Evolutionary conservation across 108 stramenopile species (phyloP).

Genomic region (Cyclostephanos invisitatus): DNA sequence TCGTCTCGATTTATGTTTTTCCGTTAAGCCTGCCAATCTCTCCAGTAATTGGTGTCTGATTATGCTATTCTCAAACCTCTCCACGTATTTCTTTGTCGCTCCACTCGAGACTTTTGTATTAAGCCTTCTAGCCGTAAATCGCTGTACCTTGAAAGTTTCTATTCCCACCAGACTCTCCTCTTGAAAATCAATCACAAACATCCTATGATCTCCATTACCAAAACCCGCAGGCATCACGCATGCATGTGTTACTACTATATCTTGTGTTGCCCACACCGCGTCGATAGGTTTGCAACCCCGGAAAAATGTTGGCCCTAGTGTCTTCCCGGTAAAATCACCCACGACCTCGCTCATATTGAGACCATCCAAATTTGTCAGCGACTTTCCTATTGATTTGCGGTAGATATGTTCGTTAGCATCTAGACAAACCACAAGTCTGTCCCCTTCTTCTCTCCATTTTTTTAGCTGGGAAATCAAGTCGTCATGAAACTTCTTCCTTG

Average conservation of each 20-base stretch:
- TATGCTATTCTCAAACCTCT: not conserved
- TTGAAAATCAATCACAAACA: not conserved
- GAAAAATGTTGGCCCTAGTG: not conserved
- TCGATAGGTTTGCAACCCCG: conserved; percentile 3
- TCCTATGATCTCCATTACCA: conserved; percentile 13
- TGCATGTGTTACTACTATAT: not conserved
- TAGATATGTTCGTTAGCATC: not conserved
- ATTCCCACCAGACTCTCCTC: not conserved
- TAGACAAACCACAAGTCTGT: not conserved
- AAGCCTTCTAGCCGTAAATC: not conserved
- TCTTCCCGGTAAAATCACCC: not conserved
- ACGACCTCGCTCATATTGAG: not conserved
- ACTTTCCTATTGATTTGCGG: not conserved
- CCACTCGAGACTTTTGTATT: not conserved
- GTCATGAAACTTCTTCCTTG: not conserved
- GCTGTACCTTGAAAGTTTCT: no score
- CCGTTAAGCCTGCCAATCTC: no score
- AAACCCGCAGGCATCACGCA: conserved; percentile 10
- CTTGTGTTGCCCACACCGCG: conserved; percentile 13
- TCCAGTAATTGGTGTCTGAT: not conserved
- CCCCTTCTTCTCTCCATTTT: not conserved
- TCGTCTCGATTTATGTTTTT: not conserved
- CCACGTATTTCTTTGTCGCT: not conserved
- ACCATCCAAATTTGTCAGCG: not conserved
- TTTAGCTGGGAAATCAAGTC: not conserved